A percentile compares a stretch with the other conserved stretches of the same genome.
Evolutionary conservation across 257 asterid species (phyloP).

Genomic region (Fraxinus anomala): DNA sequence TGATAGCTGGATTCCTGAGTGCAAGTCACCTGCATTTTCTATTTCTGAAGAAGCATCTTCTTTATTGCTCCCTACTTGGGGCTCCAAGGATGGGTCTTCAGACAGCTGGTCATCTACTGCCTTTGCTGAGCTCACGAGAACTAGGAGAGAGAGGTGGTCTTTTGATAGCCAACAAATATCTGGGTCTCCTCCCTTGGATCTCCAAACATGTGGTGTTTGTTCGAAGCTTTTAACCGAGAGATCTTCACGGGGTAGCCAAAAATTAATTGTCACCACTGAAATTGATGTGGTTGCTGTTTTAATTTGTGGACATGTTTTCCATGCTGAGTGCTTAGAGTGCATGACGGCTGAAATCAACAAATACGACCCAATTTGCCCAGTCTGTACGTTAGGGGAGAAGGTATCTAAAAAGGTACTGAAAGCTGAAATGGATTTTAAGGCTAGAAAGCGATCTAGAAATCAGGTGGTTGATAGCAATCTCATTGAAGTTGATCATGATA

Average conservation of each 20-base stretch:
- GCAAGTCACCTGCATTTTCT: slow-evolving; percentile 33
- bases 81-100: slow-evolving; percentile 78
- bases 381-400: slow-evolving; percentile 48
- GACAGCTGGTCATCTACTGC: slow-evolving; percentile 81
- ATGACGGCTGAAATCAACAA: slow-evolving; percentile 81
- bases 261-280: slow-evolving; percentile 62
- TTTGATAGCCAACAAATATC: slow-evolving; percentile 49
- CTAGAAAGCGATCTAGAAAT: slow-evolving; percentile 56
- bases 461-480: slow-evolving; percentile 58
- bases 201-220: slow-evolving; percentile 85
- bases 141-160: slow-evolving; percentile 87
- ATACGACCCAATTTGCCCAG: slow-evolving; percentile 72
- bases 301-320: slow-evolving; percentile 49
- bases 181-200: slow-evolving; percentile 46
- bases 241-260: slow-evolving; percentile 66
- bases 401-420: slow-evolving; percentile 78
- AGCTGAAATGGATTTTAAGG: slow-evolving; percentile 73
- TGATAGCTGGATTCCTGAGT: too few relatives aligned
- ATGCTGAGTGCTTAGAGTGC: slow-evolving; percentile 88
- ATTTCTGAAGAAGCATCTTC: slow-evolving; percentile 71
- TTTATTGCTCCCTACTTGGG: slow-evolving; percentile 59
- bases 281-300: slow-evolving; percentile 71
- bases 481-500: slow-evolving; percentile 46
- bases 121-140: slow-evolving; percentile 58
- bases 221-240: slow-evolving; percentile 68